Conservation (phyloP, 2,329 filamentous ascomycete species). For the Teratosphaeria zuluensis region DNA sequence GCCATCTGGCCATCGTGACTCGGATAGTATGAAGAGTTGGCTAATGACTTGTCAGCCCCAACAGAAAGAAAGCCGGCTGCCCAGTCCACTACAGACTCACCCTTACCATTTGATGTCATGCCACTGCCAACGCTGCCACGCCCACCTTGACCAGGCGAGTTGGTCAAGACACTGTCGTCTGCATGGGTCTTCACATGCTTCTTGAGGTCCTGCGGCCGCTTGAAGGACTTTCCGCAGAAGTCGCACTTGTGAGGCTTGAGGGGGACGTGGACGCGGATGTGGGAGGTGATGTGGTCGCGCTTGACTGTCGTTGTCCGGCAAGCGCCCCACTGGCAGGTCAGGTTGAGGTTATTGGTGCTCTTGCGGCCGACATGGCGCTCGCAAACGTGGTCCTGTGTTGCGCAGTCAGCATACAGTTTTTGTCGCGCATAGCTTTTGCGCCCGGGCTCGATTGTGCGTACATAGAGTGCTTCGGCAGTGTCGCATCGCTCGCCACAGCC, state of each 20-base stretch:
- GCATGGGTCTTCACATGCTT: constrained; percentile 99
- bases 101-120: constrained; percentile 28
- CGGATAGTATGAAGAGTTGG: constrained; percentile 22
- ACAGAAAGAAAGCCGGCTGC: not conserved
- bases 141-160: constrained; percentile 48
- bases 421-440: not conserved
- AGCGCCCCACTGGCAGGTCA: constrained; percentile 94
- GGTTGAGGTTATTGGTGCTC: constrained; percentile 95
- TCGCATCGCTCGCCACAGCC: constrained; percentile 51
- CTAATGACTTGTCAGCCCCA: constrained; percentile 11
- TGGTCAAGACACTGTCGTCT: constrained; percentile 73
- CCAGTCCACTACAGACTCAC: constrained; percentile 21
- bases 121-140: constrained; percentile 14
- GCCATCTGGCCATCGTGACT: constrained; percentile 20
- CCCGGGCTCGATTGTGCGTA: constrained; percentile 28
- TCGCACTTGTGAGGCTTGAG: constrained; percentile 98
- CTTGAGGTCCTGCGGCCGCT: constrained; percentile 96
- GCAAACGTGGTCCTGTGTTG: constrained; percentile 80
- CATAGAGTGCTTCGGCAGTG: constrained; percentile 52
- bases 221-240: constrained; percentile 98
- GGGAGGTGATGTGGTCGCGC: constrained; percentile 97
- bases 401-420: not conserved
- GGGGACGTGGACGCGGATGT: constrained; percentile 97
- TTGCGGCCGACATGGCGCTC: constrained; percentile 97
- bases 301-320: constrained; percentile 97